Evolutionary conservation across 1,284 basidiomycete genomes (phyloP).

Genomic region (Apiotrichum montevideense): DNA sequence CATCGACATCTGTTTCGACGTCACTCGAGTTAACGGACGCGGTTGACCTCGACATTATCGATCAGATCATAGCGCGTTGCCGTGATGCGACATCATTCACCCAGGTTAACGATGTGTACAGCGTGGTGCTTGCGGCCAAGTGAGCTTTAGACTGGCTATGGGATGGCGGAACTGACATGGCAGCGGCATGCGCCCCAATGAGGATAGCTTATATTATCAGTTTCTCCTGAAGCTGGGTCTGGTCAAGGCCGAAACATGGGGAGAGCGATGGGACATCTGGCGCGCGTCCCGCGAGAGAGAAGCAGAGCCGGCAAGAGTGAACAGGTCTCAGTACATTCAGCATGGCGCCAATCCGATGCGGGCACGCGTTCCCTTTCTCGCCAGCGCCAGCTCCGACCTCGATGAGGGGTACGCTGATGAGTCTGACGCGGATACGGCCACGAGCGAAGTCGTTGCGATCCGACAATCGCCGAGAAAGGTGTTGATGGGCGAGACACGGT

Average conservation of each 20-base stretch:
- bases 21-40: slow-evolving; percentile 25
- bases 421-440: slow-evolving; percentile 4
- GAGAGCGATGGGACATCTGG: slow-evolving; percentile 43
- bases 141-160: slow-evolving; percentile 11
- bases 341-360: slow-evolving; percentile 8
- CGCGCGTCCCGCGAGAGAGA: slow-evolving; percentile 2
- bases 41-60: slow-evolving; percentile 39
- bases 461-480: slow-evolving; percentile 11
- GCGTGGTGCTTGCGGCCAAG: slow-evolving; percentile 33
- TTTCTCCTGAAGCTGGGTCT: slow-evolving; percentile 45
- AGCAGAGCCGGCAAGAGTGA: too few relatives aligned
- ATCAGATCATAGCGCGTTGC: slow-evolving; percentile 35
- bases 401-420: slow-evolving; percentile 32
- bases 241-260: slow-evolving; percentile 42
- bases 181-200: slow-evolving; percentile 34
- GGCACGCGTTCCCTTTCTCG: slow-evolving; percentile 36
- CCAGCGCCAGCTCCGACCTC: slow-evolving; percentile 39
- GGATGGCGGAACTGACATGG: background rate
- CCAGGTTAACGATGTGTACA: slow-evolving; percentile 33
- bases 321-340: background rate
- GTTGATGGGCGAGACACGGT: slow-evolving; percentile 4
- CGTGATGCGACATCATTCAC: slow-evolving; percentile 38
- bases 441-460: background rate
- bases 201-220: slow-evolving; percentile 41
- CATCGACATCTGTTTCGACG: slow-evolving; percentile 15